phyloP scores from a whole-genome alignment of 2,329 filamentous ascomycete genomes.

The Ophiostoma ulmi region DNA sequence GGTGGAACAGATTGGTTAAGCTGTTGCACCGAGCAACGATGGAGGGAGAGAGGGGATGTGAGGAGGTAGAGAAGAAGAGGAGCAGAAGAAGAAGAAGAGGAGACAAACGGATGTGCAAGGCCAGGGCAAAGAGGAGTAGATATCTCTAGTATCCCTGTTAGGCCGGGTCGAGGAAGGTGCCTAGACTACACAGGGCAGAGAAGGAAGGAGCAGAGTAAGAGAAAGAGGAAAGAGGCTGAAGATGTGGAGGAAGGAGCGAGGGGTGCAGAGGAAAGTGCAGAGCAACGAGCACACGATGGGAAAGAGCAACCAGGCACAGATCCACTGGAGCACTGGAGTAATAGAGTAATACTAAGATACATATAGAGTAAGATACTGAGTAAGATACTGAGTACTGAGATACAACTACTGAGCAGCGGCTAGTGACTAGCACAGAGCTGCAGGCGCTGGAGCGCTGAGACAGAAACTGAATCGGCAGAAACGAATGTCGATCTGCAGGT shows the following conservation, averaged over 20 bases:
- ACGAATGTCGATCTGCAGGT: slow-evolving; percentile 15
- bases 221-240: slow-evolving; percentile 17
- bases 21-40: slow-evolving; percentile 27
- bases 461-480: slow-evolving; percentile 12
- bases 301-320: background rate
- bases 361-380: background rate
- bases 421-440: background rate
- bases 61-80: slow-evolving; percentile 5
- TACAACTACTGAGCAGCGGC: background rate
- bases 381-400: background rate
- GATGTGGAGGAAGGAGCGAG: slow-evolving; percentile 10
- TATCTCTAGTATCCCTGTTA: background rate
- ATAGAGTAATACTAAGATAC: no score
- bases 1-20: slow-evolving; percentile 19
- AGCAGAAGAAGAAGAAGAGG: background rate
- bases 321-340: background rate
- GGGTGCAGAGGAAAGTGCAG: background rate
- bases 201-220: background rate
- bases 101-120: slow-evolving; percentile 2
- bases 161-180: background rate
- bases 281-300: slow-evolving; percentile 2
- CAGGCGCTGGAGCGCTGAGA: slow-evolving; percentile 11
- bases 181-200: background rate
- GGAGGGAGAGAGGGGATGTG: slow-evolving; percentile 11
- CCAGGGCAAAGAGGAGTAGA: slow-evolving; percentile 7